These are phyloP conservation scores for Pezicula carpinea DNA, from an alignment of 2,329 filamentous ascomycete species.

Conservation along the genomic window DNA sequence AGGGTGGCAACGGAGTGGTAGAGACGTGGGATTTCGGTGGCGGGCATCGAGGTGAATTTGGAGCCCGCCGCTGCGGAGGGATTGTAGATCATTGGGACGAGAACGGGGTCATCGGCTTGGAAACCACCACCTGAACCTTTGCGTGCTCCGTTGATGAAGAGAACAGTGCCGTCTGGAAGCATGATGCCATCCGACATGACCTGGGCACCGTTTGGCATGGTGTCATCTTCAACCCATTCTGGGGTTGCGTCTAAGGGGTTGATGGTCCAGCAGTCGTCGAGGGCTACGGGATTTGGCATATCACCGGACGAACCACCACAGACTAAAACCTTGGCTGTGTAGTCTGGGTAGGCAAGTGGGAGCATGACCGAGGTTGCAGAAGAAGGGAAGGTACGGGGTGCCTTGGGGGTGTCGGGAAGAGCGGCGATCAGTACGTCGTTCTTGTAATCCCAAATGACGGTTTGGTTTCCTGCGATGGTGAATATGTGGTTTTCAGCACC, in stretches of 20 bases:
- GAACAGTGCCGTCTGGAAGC: not conserved
- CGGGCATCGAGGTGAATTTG: not conserved
- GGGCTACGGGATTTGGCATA: not conserved
- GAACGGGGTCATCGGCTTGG: not conserved
- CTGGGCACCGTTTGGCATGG: not conserved
- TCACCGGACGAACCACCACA: slow-evolving; percentile 1
- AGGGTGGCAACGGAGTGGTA: not conserved
- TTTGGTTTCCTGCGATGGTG: not conserved
- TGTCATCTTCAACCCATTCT: not conserved
- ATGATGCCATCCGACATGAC: not conserved
- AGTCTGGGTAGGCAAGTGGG: not conserved
- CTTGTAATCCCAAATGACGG: slow-evolving; percentile 1
- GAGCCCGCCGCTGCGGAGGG: not conserved
- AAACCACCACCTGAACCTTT: not conserved
- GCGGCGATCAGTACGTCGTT: not conserved
- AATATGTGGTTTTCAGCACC: not conserved
- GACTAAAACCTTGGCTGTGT: not conserved
- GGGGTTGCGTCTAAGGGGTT: not conserved
- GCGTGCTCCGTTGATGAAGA: slow-evolving; percentile 1
- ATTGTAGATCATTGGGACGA: not conserved
- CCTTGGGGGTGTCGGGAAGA: not conserved
- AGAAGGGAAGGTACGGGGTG: not conserved
- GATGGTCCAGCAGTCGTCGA: not conserved
- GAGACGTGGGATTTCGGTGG: not conserved
- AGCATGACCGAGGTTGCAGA: not conserved